Evolutionary conservation across 345 rosid genomes (phyloP), one percentile per base, ranked within the genome.

Genomic region (Brassica nigra): DNA sequence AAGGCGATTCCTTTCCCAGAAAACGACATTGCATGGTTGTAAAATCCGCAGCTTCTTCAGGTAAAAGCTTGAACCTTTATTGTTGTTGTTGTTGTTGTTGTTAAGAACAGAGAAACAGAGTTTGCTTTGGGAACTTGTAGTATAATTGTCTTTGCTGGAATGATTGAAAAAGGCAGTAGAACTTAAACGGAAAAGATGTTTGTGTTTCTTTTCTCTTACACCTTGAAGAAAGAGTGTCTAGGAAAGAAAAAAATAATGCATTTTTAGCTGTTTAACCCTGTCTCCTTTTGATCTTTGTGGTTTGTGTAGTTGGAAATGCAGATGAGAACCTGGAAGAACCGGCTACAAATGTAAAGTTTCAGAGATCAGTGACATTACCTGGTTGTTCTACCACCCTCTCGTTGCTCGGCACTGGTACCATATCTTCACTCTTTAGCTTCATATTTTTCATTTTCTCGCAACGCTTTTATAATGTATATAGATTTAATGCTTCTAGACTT

Each of bases 401-500:
- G 10, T 80, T 94, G 88, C 84, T 92, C 57, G 99, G 99, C 69
- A 89, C 92, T 77, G 97, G 97, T 94, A 54, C 68, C 10, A 28
- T 39, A 27, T 66, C 33, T 73, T 2, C 63, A 72, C 6, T 59
- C 20, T 65, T 15, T 30, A 33, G 68, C 27, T 23, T 23, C 27
- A 23, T 1, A 23, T 23, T 23, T 23, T 23, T 23, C 27, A 23
- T 23, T 23, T 23, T 1, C 27, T 23, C 27, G 27, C 70, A 20
- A 69, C 2, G 16, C 2, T 54, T 55, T 31, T 36, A 7, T 37
- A 30, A 33, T 39, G 44, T 14, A 12, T 47, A 37, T 66, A 3
- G 69, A n/a, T 67, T 44, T 42, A 58, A 27, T 34, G 63, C 62
- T 44, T 73, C 0, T 59, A 44, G 10, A 29, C 15, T 73, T 71